Base-by-base conservation (phyloP, 2,329 filamentous ascomycete genomes). In the Mariannaea sp. region DNA sequence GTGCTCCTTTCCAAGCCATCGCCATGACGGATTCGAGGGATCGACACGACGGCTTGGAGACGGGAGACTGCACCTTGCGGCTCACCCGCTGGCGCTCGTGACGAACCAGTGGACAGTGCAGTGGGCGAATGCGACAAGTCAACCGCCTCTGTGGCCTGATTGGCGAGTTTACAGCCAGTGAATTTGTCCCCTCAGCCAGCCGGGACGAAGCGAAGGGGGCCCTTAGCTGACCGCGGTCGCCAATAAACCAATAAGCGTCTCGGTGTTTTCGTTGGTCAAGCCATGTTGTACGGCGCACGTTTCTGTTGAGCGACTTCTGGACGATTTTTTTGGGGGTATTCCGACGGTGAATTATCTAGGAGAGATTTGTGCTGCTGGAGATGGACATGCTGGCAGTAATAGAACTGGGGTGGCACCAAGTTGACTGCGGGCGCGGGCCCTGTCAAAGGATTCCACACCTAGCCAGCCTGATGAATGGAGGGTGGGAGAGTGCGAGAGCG, bases 101-200 rank as follows among this genome's bases (percentile, higher is more conserved):
- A 66, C 53, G 65, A 68, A 65, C 62, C 51, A 56, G 56, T 67
- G 65, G 64, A 61, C 58, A 60, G 59, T 66, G 65, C 63, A 55
- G 51, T 55, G 42, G 26, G 46, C 27, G 57, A 59, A 66, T 64
- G 61, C 61, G 62, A 64, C 49, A 7, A 62, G 58, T 58, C 57
- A 49, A 59, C 43, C 50, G 22, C 40, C 49, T 59, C 53, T 35
- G 55, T 45, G 36, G 48, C 49, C 59, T 64, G 62, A 65, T 65
- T 65, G 59, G 61, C 60, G 56, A 61, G 49, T 40, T 26, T 13
- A 19, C 19, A 33, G 38, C 54, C 53, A 62, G 53, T 61, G 58
- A 61, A 50, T 51, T 47, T 38, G 19, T 26, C 38, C 27, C 39
- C 36, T 32, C 47, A 48, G 36, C 39, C 39, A 56, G 56, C 52